A percentile compares a stretch with the other conserved stretches of the same genome.
Evolutionary conservation across 1,284 basidiomycete genomes (phyloP).

Genomic region (Vanrija sp.): DNA sequence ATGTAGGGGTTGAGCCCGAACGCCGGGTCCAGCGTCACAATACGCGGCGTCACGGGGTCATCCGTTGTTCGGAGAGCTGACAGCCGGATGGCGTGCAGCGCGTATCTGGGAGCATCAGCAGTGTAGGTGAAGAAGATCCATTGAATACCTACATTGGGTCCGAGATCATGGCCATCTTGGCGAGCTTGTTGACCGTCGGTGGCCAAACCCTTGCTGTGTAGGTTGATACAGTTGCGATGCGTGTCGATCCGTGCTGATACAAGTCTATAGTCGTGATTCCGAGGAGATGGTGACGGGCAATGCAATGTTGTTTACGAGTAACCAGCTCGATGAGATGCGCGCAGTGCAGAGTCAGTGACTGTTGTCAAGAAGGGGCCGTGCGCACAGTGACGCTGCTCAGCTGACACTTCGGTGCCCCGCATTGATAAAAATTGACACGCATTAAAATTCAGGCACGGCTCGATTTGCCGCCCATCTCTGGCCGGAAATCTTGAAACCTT

Average conservation of each 20-base stretch:
- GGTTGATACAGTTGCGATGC: too few relatives aligned
- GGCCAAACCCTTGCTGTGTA: too few relatives aligned
- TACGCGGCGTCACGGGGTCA: conserved; percentile 71
- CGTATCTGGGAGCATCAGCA: conserved; percentile 57
- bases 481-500: not conserved
- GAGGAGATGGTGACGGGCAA: too few relatives aligned
- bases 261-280: too few relatives aligned
- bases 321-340: too few relatives aligned
- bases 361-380: too few relatives aligned
- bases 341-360: too few relatives aligned
- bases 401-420: not conserved
- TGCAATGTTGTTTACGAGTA: too few relatives aligned
- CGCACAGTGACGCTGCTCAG: too few relatives aligned
- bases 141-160: conserved; percentile 33
- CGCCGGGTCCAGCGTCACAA: conserved; percentile 62
- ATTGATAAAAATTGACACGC: conserved; percentile 2
- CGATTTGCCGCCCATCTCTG: not conserved
- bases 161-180: conserved; percentile 46
- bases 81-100: conserved; percentile 77
- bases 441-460: not conserved
- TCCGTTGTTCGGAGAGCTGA: conserved; percentile 82
- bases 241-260: too few relatives aligned
- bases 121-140: not conserved
- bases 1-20: conserved; percentile 77
- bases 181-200: too few relatives aligned